Conservation (phyloP, 257 asterid genomes). For the Nyctanthes arbortristis region DNA sequence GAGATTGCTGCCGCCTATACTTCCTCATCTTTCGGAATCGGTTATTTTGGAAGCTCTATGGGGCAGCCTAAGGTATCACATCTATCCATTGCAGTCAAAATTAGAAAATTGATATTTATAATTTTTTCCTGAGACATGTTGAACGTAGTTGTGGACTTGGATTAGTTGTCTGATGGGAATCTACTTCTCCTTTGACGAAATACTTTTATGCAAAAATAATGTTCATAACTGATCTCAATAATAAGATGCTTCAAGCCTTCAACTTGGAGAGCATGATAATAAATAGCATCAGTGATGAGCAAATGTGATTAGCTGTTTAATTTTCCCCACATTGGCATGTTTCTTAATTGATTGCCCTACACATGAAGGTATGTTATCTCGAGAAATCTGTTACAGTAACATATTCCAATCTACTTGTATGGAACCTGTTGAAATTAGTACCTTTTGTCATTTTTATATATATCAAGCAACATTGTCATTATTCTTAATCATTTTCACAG, state of each 20-base stretch:
- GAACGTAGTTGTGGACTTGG: not conserved
- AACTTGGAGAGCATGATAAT: not conserved
- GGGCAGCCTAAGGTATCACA: slow-evolving; percentile 74
- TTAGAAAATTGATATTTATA: not conserved
- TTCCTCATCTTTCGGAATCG: slow-evolving; percentile 83
- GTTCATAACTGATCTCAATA: not conserved
- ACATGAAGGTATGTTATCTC: not conserved
- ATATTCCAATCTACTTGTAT: not conserved
- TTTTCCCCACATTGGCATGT: not conserved
- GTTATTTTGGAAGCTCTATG: slow-evolving; percentile 86
- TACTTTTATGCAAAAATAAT: not conserved
- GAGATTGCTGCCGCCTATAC: slow-evolving; percentile 84
- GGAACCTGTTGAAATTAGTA: not conserved
- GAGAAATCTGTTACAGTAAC: not conserved
- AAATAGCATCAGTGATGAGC: not conserved
- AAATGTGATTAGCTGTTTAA: not conserved
- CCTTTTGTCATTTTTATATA: not conserved
- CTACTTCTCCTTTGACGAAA: not conserved
- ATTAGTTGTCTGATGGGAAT: not conserved
- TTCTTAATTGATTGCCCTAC: not conserved
- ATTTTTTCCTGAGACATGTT: not conserved
- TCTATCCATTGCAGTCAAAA: not conserved
- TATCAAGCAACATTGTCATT: not conserved
- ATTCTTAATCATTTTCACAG: slow-evolving; percentile 34
- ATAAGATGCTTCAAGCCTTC: not conserved